Conservation (phyloP, 2,329 filamentous ascomycete genomes). For the Macroventuria anomochaeta region DNA sequence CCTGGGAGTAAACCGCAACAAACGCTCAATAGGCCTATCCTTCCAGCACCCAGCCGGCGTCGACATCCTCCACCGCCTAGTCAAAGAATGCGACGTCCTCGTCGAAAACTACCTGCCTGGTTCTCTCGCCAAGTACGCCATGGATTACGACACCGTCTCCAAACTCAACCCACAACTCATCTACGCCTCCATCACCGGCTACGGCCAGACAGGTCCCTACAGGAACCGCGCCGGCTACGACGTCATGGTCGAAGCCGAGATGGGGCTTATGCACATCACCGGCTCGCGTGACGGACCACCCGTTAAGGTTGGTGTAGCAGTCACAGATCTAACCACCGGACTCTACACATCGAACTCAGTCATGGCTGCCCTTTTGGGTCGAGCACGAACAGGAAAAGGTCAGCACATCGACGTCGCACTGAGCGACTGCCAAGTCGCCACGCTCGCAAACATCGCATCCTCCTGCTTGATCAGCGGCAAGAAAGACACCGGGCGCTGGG, state of each 20-base stretch:
- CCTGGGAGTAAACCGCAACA: constrained; percentile 94
- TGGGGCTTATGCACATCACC: constrained; percentile 98
- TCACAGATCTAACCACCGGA: constrained; percentile 94
- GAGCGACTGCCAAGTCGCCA: constrained; percentile 94
- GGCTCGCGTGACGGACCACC: constrained; percentile 85
- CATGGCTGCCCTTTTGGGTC: constrained; percentile 86
- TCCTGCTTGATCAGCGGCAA: constrained; percentile 88
- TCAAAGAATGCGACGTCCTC: constrained; percentile 83
- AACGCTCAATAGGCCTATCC: constrained; percentile 89
- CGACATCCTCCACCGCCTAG: constrained; percentile 84
- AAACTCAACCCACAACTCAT: constrained; percentile 85
- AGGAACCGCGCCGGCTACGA: constrained; percentile 90
- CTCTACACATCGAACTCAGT: constrained; percentile 95
- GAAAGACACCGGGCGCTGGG: constrained; percentile 89
- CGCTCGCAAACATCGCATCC: constrained; percentile 92
- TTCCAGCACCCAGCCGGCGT: constrained; percentile 87
- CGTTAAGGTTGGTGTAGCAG: constrained; percentile 96
- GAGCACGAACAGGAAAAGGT: constrained; percentile 76
- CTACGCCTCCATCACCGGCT: constrained; percentile 96
- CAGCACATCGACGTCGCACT: constrained; percentile 92
- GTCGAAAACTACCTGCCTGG: constrained; percentile 97
- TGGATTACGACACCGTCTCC: constrained; percentile 84
- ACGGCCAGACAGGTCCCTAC: constrained; percentile 94
- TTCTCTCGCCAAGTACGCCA: constrained; percentile 83
- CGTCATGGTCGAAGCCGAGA: constrained; percentile 98